phyloP scores from a whole-genome alignment of 345 rosid species.

The Alliaria petiolata region DNA sequence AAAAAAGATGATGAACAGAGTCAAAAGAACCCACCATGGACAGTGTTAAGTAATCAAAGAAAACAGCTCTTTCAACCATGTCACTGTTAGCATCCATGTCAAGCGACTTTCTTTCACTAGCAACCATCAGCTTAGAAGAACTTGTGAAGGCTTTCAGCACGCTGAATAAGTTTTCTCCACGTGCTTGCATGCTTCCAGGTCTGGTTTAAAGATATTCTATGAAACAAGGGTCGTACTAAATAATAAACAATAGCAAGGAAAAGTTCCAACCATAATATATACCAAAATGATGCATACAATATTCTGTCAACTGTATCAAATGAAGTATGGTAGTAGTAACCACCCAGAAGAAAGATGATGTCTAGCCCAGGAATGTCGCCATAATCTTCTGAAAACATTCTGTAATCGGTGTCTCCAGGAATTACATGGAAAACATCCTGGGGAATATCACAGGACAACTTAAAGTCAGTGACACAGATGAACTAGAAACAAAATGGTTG shows the following conservation, averaged over 20 bases:
- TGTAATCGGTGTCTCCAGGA: slow-evolving; percentile 97
- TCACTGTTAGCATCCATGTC: slow-evolving; percentile 33
- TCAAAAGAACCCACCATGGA: slow-evolving; percentile 53
- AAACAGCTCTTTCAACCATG: slow-evolving; percentile 67
- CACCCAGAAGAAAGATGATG: slow-evolving; percentile 91
- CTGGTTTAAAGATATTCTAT: slow-evolving; percentile 44
- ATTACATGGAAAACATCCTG: slow-evolving; percentile 91
- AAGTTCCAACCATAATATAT: slow-evolving; percentile 36
- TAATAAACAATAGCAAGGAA: slow-evolving; percentile 19
- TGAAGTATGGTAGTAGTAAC: slow-evolving; percentile 97
- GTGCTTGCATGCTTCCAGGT: slow-evolving; percentile 99
- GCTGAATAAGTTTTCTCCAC: slow-evolving; percentile 86
- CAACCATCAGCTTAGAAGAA: slow-evolving; percentile 66
- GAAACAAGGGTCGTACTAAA: slow-evolving; percentile 31
- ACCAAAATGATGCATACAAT: slow-evolving; percentile 86
- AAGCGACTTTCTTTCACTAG: slow-evolving; percentile 51
- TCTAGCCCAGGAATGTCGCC: slow-evolving; percentile 95
- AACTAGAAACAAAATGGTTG: neutral
- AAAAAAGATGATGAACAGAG: neutral
- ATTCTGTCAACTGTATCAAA: slow-evolving; percentile 91
- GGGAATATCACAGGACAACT: slow-evolving; percentile 9
- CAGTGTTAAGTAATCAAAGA: slow-evolving; percentile 87
- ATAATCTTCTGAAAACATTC: slow-evolving; percentile 87
- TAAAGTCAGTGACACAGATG: slow-evolving; percentile 4
- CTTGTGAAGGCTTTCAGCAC: slow-evolving; percentile 71